These are phyloP conservation scores for Polygonum aviculare DNA, from an alignment of 148 eudicot species.

Conservation along the genomic window DNA sequence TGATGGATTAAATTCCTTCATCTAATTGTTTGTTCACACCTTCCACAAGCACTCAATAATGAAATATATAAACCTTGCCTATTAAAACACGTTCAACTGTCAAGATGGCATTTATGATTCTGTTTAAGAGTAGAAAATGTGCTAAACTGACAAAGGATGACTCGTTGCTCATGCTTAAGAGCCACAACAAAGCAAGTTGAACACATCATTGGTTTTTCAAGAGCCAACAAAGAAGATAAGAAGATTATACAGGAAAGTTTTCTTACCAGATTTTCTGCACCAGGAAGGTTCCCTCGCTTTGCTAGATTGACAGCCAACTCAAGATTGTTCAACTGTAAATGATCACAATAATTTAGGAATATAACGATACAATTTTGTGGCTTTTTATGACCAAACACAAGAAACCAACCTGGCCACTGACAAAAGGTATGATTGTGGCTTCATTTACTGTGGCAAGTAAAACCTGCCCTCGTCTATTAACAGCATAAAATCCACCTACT, in stretches of 20 bases:
- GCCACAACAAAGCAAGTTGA: slow-evolving; percentile 1
- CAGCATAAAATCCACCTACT: slow-evolving; percentile 89
- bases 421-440: slow-evolving; percentile 79
- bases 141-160: not conserved
- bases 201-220: not conserved
- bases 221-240: not conserved
- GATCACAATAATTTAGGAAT: slow-evolving; percentile 2
- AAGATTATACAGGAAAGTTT: not conserved
- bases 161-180: not conserved
- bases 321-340: slow-evolving; percentile 78
- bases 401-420: slow-evolving; percentile 83
- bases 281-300: slow-evolving; percentile 96
- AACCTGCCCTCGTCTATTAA: slow-evolving; percentile 90
- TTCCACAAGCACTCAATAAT: not conserved
- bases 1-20: not conserved
- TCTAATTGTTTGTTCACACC: not conserved
- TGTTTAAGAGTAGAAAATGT: not conserved
- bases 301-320: slow-evolving; percentile 99
- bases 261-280: slow-evolving; percentile 75
- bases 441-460: slow-evolving; percentile 93
- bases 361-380: not conserved
- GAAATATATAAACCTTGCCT: not conserved
- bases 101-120: not conserved
- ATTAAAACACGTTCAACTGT: not conserved
- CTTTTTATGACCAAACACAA: not conserved